Conservation (phyloP, 306 rosid genomes). For the Calophaca sinica region DNA sequence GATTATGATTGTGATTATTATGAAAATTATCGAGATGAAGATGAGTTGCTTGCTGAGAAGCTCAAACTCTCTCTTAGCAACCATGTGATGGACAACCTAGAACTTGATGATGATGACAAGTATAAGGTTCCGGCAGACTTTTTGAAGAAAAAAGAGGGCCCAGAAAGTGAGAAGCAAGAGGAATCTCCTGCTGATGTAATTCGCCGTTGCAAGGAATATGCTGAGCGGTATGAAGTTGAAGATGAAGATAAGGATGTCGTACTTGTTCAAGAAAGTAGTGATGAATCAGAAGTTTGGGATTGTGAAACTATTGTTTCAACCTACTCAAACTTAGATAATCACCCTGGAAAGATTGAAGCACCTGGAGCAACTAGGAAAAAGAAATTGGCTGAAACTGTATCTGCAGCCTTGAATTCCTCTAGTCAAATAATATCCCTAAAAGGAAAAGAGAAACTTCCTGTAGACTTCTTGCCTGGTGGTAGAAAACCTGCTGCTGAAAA, state of each 20-base stretch:
- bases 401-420: conserved; percentile 60
- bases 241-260: conserved; percentile 58
- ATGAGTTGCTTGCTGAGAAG: conserved; percentile 72
- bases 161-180: conserved; percentile 53
- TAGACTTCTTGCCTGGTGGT: conserved; percentile 72
- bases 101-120: conserved; percentile 52
- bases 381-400: conserved; percentile 74
- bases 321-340: conserved; percentile 85
- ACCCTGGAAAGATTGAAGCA: conserved; percentile 80
- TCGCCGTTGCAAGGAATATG: conserved; percentile 80
- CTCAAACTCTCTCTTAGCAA: conserved; percentile 60
- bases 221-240: conserved; percentile 74
- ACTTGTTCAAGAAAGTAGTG: conserved; percentile 75
- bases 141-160: conserved; percentile 51
- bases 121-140: conserved; percentile 84
- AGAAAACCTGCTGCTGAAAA: conserved; percentile 62
- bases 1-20: conserved; percentile 50
- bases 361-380: conserved; percentile 70
- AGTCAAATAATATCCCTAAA: conserved; percentile 66
- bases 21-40: conserved; percentile 65
- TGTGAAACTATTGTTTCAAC: conserved; percentile 92
- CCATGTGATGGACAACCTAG: conserved; percentile 54
- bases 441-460: conserved; percentile 85
- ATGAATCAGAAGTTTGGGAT: conserved; percentile 91
- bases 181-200: conserved; percentile 69